Conservation (phyloP, 371 early-diverging fungal genomes). For the Entomophthora muscae region DNA sequence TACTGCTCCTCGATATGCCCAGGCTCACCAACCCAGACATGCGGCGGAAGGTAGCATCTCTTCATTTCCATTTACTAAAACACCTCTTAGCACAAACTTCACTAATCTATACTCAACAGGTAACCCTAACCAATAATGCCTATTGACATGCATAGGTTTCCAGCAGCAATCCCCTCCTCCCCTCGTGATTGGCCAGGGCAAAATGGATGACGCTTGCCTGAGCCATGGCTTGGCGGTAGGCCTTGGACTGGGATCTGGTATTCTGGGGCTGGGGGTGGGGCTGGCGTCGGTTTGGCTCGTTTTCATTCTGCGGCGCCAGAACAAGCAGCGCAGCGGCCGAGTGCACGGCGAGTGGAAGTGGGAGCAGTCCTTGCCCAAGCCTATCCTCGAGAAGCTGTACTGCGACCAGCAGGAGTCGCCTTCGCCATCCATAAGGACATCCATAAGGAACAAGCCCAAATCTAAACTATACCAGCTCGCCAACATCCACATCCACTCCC, state of each 20-base stretch:
- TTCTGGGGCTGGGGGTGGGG: background rate
- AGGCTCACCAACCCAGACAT: background rate
- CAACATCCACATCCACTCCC: background rate
- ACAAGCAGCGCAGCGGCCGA: background rate
- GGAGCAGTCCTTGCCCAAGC: background rate
- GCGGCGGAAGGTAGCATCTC: background rate
- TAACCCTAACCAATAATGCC: background rate
- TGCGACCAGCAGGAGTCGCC: too few relatives aligned
- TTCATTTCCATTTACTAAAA: too few relatives aligned
- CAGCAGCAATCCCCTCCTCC: background rate
- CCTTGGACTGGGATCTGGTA: background rate
- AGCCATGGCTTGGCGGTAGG: background rate
- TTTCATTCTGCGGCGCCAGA: background rate
- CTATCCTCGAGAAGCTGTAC: background rate
- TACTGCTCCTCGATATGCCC: background rate
- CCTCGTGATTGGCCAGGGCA: background rate
- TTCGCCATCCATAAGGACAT: background rate
- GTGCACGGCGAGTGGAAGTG: background rate
- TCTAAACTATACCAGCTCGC: too few relatives aligned
- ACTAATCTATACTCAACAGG: background rate
- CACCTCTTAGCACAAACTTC: background rate
- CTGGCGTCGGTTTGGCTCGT: background rate
- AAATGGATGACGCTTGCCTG: too few relatives aligned
- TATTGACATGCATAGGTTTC: background rate
- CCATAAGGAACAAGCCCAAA: background rate